Base-by-base conservation (phyloP, 805 yeast genomes). In the Yarrowia yakushimensis region DNA sequence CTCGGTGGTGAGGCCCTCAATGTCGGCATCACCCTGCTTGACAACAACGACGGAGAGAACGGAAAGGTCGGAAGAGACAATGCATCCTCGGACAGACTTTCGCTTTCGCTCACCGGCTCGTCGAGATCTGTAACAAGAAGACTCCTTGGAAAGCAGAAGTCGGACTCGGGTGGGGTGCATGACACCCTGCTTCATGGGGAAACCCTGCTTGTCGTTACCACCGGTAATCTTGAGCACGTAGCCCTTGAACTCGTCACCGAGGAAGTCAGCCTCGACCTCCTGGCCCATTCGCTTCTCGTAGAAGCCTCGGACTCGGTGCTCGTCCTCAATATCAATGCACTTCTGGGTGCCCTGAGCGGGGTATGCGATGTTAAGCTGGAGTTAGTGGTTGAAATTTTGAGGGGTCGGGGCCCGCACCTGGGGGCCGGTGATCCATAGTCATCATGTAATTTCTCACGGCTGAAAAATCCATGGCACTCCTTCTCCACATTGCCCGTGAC, bases 161-260 rank as follows among this genome's bases (percentile, higher is more conserved):
- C 89, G 91, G 75, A 94, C 98, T 87, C 99, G 96, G 87, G 96
- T 91, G 82, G 99, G 98, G 85, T 90, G 94, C 86, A 94, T 84
- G 71, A 94, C 99, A 88, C 99, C 99, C 84, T 96, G 99, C 83
- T 92, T 94, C 99, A 96, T 94, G 83, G 99, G 98, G 97, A 94
- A 94, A 85, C 99, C 99, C 85, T 94, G 99, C 85, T 94, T 94
- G 85, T 94, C 99, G 88, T 94, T 94, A 87, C 99, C 99, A 79
- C 99, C 99, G 75, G 97, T 82, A 81, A 94, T 92, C 85, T 88
- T 96, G 89, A 94, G 92, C 78, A 90, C 81, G 91, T 94, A 94
- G 77, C 99, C 99, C 82, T 91, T 93, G 93, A 93, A 90, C 84
- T 96, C 99, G 76, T 94, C 98, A 77, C 96, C 96, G 75, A 94